Percentiles rank a stretch among this genome's conserved stretches.
phyloP scores from a whole-genome alignment of 345 rosid species.

The Gossypium arboreum region DNA sequence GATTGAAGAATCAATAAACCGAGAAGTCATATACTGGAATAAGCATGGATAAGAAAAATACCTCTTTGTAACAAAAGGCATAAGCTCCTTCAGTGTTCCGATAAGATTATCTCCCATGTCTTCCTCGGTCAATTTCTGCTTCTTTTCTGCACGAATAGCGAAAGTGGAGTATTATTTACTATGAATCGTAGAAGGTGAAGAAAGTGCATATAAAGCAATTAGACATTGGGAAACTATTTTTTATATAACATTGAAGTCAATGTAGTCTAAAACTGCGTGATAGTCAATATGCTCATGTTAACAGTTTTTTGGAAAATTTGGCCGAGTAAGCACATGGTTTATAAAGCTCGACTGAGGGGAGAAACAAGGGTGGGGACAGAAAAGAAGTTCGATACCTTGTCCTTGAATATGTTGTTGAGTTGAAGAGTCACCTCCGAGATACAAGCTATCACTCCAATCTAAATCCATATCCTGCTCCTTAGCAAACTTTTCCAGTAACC shows the following conservation, averaged over 20 bases:
- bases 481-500: constrained; percentile 45
- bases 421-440: constrained; percentile 43
- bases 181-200: not conserved
- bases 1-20: not conserved
- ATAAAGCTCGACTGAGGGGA: not conserved
- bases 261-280: not conserved
- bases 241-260: not conserved
- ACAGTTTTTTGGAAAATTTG: not conserved
- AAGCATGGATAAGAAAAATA: constrained; percentile 10
- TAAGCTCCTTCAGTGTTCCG: constrained; percentile 31
- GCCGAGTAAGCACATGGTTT: not conserved
- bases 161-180: constrained; percentile 1
- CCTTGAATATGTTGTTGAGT: constrained; percentile 42
- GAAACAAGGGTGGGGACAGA: too few relatives aligned
- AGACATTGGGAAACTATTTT: not conserved
- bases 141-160: constrained; percentile 27
- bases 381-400: constrained; percentile 33
- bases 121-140: constrained; percentile 18
- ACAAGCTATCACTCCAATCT: constrained; percentile 29
- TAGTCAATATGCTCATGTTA: not conserved
- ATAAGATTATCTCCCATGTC: constrained; percentile 24
- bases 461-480: constrained; percentile 38
- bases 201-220: not conserved
- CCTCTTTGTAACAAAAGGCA: constrained; percentile 55
- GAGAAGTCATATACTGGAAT: not conserved